Evolutionary conservation across 2,329 filamentous ascomycete genomes (phyloP).

Genomic region (Aspergillus floridensis): DNA sequence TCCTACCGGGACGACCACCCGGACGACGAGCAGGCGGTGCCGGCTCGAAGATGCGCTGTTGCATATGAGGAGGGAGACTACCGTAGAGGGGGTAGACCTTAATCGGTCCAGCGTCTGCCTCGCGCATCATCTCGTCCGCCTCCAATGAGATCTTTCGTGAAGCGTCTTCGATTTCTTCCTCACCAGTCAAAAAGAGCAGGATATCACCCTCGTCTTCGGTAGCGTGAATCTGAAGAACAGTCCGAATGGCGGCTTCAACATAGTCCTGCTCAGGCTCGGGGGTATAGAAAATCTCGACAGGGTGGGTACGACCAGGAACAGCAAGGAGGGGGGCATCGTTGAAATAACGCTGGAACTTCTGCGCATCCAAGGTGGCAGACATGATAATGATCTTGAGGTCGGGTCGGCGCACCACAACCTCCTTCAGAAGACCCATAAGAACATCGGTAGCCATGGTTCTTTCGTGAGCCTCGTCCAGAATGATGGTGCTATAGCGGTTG

Average conservation of each 20-base stretch:
- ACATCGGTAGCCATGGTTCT: conserved; percentile 96
- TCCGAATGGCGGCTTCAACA: conserved; percentile 89
- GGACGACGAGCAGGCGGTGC: conserved; percentile 70
- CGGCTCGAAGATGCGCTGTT: conserved; percentile 92
- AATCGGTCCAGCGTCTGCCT: conserved; percentile 86
- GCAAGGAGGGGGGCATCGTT: conserved; percentile 88
- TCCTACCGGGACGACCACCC: conserved; percentile 83
- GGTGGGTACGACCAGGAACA: conserved; percentile 90
- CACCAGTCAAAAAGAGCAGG: conserved; percentile 89
- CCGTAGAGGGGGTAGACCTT: conserved; percentile 93
- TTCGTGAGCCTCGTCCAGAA: conserved; percentile 98
- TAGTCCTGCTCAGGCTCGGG: conserved; percentile 95
- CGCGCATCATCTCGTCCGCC: conserved; percentile 84
- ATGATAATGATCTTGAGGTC: conserved; percentile 99
- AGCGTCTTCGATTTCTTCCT: conserved; percentile 97
- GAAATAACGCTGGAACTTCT: conserved; percentile 98
- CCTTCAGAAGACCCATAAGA: conserved; percentile 92
- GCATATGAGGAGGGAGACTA: conserved; percentile 84
- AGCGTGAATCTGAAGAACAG: conserved; percentile 94
- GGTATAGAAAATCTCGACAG: conserved; percentile 98
- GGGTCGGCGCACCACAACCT: conserved; percentile 73
- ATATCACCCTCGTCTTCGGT: conserved; percentile 91
- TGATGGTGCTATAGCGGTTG: conserved; percentile 92
- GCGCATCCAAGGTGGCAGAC: conserved; percentile 93
- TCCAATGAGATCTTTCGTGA: conserved; percentile 88